A percentile compares a stretch with the other conserved stretches of the same genome.
Conservation (phyloP, 441 rosid species). For the Populus hybrid region DNA sequence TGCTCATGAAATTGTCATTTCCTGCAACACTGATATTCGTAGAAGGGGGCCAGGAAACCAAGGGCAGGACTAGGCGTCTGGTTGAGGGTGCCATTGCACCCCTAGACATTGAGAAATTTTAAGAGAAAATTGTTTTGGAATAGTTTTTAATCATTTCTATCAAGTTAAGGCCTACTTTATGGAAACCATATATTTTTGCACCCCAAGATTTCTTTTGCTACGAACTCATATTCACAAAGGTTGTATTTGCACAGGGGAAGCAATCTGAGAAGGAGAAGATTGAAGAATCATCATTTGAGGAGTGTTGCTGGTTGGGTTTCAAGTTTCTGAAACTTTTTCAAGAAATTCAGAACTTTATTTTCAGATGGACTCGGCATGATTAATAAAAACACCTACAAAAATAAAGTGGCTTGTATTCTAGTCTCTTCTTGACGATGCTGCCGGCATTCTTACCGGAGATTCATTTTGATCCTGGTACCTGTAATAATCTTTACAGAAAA, state of each 20-base stretch:
- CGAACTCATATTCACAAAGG: neutral
- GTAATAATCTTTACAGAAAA: neutral
- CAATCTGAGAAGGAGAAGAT: conserved; percentile 63
- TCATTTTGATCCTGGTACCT: neutral
- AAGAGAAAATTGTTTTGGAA: neutral
- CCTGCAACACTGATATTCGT: neutral
- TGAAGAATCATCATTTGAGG: conserved; percentile 57
- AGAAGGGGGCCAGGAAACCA: neutral
- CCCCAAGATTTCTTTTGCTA: neutral
- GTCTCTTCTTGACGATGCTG: neutral
- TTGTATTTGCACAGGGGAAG: conserved; percentile 46
- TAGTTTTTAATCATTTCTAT: no score
- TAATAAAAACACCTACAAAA: neutral
- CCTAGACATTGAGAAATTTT: neutral
- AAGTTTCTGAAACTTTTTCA: conserved; percentile 5
- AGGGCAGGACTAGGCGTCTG: neutral
- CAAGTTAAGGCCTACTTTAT: neutral
- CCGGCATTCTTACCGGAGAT: neutral
- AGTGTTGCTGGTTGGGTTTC: conserved; percentile 32
- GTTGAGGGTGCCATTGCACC: neutral
- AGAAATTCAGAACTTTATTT: neutral
- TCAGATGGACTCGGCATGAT: neutral
- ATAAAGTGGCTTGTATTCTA: neutral
- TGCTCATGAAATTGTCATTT: neutral
- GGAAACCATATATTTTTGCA: neutral